These are phyloP conservation scores for Ustilago bromivora DNA, from an alignment of 1,284 basidiomycete species.

Conservation along the genomic window DNA sequence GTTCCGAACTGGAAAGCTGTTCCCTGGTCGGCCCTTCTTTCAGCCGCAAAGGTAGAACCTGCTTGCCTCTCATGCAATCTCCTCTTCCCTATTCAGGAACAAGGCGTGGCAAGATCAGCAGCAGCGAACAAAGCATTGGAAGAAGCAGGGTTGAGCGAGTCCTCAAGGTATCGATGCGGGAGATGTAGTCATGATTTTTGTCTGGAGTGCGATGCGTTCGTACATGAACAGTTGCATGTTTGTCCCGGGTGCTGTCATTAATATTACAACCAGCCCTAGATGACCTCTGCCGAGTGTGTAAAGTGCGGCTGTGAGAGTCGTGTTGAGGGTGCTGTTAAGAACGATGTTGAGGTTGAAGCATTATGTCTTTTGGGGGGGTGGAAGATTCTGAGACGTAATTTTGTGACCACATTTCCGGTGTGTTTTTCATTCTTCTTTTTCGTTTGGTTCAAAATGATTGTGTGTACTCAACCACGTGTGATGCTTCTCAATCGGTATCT, in stretches of 20 bases:
- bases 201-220: constrained; percentile 67
- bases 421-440: too few species aligned
- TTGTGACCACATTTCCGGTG: too few species aligned
- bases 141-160: constrained; percentile 42
- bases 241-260: constrained; percentile 65
- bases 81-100: constrained; percentile 40
- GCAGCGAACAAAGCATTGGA: constrained; percentile 32
- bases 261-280: not conserved
- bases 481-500: too few species aligned
- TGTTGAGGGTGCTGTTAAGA: not conserved
- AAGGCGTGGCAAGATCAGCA: constrained; percentile 7
- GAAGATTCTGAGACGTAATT: too few species aligned
- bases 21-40: constrained; percentile 32
- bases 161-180: constrained; percentile 62
- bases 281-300: not conserved
- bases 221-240: constrained; percentile 64
- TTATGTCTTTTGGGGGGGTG: too few species aligned
- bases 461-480: too few species aligned
- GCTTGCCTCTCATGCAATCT: constrained; percentile 56
- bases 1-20: constrained; percentile 83
- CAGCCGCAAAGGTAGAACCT: not conserved
- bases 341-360: too few species aligned
- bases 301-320: not conserved
- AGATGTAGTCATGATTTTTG: constrained; percentile 63
- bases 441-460: too few species aligned